Percentiles rank a stretch among this genome's conserved stretches.
These are phyloP conservation scores for Megacollybia marginata DNA, from an alignment of 768 basidiomycete genomes.

Conservation along the genomic window DNA sequence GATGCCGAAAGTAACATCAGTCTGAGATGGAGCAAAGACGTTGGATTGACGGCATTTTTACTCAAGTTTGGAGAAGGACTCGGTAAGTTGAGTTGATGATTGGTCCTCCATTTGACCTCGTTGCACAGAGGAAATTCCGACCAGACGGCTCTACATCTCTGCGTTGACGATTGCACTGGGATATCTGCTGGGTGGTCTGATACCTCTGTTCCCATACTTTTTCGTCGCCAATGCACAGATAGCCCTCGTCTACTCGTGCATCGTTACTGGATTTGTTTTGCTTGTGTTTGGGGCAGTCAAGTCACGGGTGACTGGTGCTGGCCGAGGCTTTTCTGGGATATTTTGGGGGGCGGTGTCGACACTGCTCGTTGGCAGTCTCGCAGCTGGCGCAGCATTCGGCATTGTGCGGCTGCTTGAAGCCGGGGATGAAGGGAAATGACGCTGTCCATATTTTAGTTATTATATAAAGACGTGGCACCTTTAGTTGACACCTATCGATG, in stretches of 20 bases:
- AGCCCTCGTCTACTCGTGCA: constrained; percentile 64
- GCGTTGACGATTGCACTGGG: constrained; percentile 95
- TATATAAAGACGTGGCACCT: too few species aligned
- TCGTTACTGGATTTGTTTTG: constrained; percentile 80
- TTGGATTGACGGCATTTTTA: constrained; percentile 89
- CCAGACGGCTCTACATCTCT: constrained; percentile 75
- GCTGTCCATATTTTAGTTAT: too few species aligned
- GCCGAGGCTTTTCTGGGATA: constrained; percentile 57
- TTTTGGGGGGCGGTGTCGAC: constrained; percentile 85
- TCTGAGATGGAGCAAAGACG: constrained; percentile 63
- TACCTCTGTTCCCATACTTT: constrained; percentile 91
- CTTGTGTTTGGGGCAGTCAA: constrained; percentile 90
- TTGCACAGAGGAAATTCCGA: constrained; percentile 77
- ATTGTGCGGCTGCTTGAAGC: constrained; percentile 41
- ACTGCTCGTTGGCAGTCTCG: constrained; percentile 81
- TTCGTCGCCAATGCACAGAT: constrained; percentile 67
- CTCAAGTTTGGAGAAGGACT: constrained; percentile 94
- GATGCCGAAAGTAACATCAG: constrained; percentile 48
- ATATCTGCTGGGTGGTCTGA: constrained; percentile 87
- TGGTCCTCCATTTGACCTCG: not conserved
- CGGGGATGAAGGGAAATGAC: not conserved
- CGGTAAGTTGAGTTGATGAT: constrained; percentile 37
- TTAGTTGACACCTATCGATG: too few species aligned
- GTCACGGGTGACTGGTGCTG: constrained; percentile 80
- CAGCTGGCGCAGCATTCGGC: constrained; percentile 64